Percentiles rank a stretch among this genome's conserved stretches.
phyloP scores from a whole-genome alignment of 257 asterid genomes.

The Fraxinus quadrangulata region DNA sequence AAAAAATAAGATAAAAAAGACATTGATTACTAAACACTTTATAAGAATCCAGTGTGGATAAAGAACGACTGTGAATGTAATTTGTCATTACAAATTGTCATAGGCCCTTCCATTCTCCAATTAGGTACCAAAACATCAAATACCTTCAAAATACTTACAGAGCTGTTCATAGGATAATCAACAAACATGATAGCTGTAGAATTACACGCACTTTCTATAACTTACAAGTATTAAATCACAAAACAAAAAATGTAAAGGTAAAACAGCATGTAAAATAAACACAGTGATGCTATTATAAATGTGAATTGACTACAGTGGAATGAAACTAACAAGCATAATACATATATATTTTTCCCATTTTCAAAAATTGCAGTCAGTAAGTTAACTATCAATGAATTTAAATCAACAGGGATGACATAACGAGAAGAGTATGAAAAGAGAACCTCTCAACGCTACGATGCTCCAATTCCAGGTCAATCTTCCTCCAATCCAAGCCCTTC shows the following conservation, averaged over 20 bases:
- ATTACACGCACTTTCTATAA: background rate
- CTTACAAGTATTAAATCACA: background rate
- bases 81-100: background rate
- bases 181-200: background rate
- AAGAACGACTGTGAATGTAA: background rate
- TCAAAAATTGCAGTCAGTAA: too few relatives aligned
- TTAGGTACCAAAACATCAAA: background rate
- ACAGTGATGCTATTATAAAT: background rate
- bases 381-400: background rate
- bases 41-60: too few relatives aligned
- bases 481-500: conserved; percentile 96
- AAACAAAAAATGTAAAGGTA: conserved; percentile 9
- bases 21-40: too few relatives aligned
- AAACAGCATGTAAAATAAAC: background rate
- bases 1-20: too few relatives aligned
- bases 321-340: too few relatives aligned
- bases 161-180: background rate
- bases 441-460: conserved; percentile 80
- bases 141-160: conserved; percentile 4
- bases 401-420: background rate
- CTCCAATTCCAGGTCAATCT: conserved; percentile 88
- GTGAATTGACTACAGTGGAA: background rate
- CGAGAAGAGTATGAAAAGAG: conserved; percentile 8
- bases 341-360: too few relatives aligned
- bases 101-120: background rate